A percentile compares a stretch with the other conserved stretches of the same genome.
Evolutionary conservation across 352 stramenopile species (phyloP).

Genomic region (Phytopythium boreale): DNA sequence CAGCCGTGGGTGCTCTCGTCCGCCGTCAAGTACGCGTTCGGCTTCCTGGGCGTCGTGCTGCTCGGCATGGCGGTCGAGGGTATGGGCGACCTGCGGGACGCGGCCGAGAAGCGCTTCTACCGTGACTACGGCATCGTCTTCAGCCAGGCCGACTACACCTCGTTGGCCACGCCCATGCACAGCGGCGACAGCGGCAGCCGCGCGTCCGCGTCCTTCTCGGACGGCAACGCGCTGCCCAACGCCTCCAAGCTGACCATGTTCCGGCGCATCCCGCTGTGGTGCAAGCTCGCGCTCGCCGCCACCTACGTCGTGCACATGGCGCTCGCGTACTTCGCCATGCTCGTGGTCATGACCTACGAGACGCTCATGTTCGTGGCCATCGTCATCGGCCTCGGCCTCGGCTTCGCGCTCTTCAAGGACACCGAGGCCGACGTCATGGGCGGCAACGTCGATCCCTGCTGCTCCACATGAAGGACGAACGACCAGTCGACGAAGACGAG

Average conservation of each 20-base stretch:
- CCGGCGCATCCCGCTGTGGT: slow-evolving; percentile 41
- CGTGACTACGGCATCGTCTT: slow-evolving; percentile 50
- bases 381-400: slow-evolving; percentile 62
- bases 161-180: slow-evolving; percentile 35
- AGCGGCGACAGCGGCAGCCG: slow-evolving; percentile 18
- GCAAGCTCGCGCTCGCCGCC: slow-evolving; percentile 55
- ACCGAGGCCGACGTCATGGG: slow-evolving; percentile 61
- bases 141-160: slow-evolving; percentile 54
- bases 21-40: slow-evolving; percentile 67
- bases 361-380: slow-evolving; percentile 70
- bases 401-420: slow-evolving; percentile 75
- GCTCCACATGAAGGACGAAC: slow-evolving; percentile 44
- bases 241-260: slow-evolving; percentile 37
- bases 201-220: slow-evolving; percentile 41
- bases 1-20: slow-evolving; percentile 75
- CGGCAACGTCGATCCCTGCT: slow-evolving; percentile 76
- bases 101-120: slow-evolving; percentile 40
- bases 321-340: slow-evolving; percentile 80
- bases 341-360: slow-evolving; percentile 84
- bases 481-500: neutral
- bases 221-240: slow-evolving; percentile 13
- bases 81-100: slow-evolving; percentile 52
- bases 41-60: slow-evolving; percentile 63
- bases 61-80: slow-evolving; percentile 68
- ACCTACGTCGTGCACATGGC: slow-evolving; percentile 84